A percentile compares a stretch with the other conserved stretches of the same genome.
Conservation (phyloP, 2,329 filamentous ascomycete species). For the Rhinocladiella similis region DNA sequence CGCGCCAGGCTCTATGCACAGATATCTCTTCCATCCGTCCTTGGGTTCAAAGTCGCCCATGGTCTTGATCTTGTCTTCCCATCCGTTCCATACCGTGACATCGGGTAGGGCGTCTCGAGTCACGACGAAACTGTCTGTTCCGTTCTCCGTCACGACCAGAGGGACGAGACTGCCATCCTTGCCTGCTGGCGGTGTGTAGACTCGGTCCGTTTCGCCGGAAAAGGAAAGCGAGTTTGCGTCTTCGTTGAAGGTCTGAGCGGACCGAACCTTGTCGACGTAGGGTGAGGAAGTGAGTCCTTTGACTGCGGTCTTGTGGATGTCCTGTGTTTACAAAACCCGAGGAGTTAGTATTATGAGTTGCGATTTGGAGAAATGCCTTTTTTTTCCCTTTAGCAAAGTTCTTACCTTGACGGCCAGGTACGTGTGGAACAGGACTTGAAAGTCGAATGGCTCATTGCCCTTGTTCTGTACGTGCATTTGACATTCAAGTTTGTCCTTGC, state of each 20-base stretch:
- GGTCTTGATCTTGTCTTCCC: conserved; percentile 76
- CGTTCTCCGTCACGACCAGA: conserved; percentile 62
- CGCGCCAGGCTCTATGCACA: conserved; percentile 88
- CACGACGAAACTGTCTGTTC: conserved; percentile 68
- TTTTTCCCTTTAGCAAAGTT: no score
- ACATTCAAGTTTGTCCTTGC: conserved; percentile 72
- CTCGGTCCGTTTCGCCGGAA: conserved; percentile 78
- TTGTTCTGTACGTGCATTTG: conserved; percentile 87
- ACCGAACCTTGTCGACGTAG: conserved; percentile 82
- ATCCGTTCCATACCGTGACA: conserved; percentile 96
- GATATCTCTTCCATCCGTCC: conserved; percentile 87
- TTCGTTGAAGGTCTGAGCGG: conserved; percentile 63
- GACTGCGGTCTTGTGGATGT: conserved; percentile 73
- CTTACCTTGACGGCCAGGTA: conserved; percentile 80
- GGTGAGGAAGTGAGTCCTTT: conserved; percentile 72
- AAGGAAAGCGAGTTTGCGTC: conserved; percentile 67
- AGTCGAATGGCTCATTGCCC: conserved; percentile 78
- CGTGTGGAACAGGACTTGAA: conserved; percentile 87
- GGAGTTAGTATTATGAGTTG: neutral
- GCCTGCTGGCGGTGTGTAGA: conserved; percentile 69
- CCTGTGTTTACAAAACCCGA: conserved; percentile 50
- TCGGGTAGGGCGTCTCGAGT: conserved; percentile 82
- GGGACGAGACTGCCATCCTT: conserved; percentile 53
- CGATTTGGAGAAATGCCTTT: no score
- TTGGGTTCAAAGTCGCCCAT: conserved; percentile 89